Conservation (phyloP, 257 asterid genomes). For the Rehmannia glutinosa region DNA sequence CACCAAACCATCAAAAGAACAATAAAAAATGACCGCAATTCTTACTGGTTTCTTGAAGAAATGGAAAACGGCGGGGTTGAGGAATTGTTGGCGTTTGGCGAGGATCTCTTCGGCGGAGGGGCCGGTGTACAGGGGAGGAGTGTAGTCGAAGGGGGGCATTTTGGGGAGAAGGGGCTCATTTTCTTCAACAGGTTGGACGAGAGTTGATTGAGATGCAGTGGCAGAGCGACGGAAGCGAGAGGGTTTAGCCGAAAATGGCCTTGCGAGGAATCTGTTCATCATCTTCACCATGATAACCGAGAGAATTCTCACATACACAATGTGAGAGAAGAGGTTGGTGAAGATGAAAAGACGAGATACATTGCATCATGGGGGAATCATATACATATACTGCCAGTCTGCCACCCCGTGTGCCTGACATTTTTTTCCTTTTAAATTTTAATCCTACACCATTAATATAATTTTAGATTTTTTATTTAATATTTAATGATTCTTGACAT, state of each 20-base stretch:
- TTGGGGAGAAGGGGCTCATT: slow-evolving; percentile 44
- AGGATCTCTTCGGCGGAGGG: slow-evolving; percentile 68
- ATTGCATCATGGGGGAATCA: too few species aligned
- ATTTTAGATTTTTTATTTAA: too few species aligned
- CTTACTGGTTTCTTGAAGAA: slow-evolving; percentile 65
- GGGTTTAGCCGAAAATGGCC: slow-evolving; percentile 25
- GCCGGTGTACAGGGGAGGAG: slow-evolving; percentile 81
- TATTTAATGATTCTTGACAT: too few species aligned
- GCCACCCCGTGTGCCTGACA: too few species aligned
- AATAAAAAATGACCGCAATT: background rate
- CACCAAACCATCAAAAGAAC: background rate
- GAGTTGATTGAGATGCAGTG: slow-evolving; percentile 27
- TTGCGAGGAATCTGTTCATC: slow-evolving; percentile 34
- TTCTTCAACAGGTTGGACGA: slow-evolving; percentile 24
- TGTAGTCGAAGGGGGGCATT: slow-evolving; percentile 81
- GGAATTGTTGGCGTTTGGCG: slow-evolving; percentile 52
- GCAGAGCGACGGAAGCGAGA: slow-evolving; percentile 22
- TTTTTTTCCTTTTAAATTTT: too few species aligned
- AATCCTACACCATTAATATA: too few species aligned
- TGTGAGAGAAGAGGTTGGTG: background rate
- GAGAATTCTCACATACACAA: background rate
- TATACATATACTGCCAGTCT: too few species aligned
- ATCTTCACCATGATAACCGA: slow-evolving; percentile 21
- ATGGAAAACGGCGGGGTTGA: slow-evolving; percentile 82
- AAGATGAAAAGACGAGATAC: too few species aligned